Conservation (phyloP, 106 monocot genomes). For the Triglochin maritima region DNA sequence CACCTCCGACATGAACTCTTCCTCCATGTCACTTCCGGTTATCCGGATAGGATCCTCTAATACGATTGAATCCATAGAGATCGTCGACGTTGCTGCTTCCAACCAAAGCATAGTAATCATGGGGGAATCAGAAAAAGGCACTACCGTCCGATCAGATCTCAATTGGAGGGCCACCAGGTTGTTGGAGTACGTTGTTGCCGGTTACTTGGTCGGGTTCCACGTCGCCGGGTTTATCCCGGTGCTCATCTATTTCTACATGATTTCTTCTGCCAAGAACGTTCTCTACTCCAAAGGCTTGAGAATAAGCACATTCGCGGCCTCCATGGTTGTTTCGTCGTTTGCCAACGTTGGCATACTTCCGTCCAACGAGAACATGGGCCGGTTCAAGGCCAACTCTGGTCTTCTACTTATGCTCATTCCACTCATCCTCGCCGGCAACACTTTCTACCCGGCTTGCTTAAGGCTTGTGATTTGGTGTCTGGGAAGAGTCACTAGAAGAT, state of each 20-base stretch:
- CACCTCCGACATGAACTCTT: no score
- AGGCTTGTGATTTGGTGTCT: conserved; percentile 14
- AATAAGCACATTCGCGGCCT: conserved; percentile 16
- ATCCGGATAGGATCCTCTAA: no score
- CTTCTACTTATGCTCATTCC: conserved; percentile 24
- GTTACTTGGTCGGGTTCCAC: conserved; percentile 22
- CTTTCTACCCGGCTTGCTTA: conserved; percentile 32
- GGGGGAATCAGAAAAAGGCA: no score
- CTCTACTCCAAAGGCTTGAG: conserved; percentile 6
- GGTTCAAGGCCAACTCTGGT: conserved; percentile 24
- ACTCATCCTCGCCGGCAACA: conserved; percentile 32
- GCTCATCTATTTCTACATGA: conserved; percentile 15
- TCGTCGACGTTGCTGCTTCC: no score
- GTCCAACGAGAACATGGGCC: conserved; percentile 47
- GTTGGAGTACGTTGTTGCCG: background rate
- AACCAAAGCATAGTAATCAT: no score
- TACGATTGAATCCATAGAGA: no score
- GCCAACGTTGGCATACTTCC: conserved; percentile 33
- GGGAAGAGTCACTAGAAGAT: conserved; percentile 3
- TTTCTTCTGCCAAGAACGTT: background rate
- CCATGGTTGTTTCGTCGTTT: conserved; percentile 11
- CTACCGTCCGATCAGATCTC: no score
- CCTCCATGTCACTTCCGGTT: no score
- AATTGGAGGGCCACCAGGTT: no score
- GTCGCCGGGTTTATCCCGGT: conserved; percentile 16